A percentile compares a stretch with the other conserved stretches of the same genome.
Evolutionary conservation across 2,329 filamentous ascomycete genomes (phyloP).

Genomic region (Aureobasidium sp.): DNA sequence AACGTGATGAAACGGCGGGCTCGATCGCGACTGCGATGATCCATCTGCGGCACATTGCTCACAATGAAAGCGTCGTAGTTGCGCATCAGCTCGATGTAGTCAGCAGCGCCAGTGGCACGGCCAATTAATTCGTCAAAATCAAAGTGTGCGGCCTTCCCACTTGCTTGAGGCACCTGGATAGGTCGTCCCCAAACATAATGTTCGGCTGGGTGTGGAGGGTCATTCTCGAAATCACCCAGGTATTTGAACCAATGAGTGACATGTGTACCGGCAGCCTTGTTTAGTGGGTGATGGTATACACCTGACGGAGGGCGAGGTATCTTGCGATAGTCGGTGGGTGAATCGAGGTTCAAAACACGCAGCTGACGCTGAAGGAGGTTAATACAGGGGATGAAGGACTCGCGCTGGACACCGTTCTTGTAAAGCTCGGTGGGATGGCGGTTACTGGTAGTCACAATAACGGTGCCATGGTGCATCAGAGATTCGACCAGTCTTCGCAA

Average conservation of each 20-base stretch:
- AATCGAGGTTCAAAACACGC: slow-evolving; percentile 89
- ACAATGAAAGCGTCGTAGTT: slow-evolving; percentile 90
- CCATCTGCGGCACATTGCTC: slow-evolving; percentile 89
- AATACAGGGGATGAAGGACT: slow-evolving; percentile 93
- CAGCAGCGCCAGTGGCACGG: slow-evolving; percentile 83
- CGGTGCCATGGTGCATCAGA: slow-evolving; percentile 94
- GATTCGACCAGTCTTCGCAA: slow-evolving; percentile 76
- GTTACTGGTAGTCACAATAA: slow-evolving; percentile 93
- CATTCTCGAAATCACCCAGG: slow-evolving; percentile 71
- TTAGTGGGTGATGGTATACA: slow-evolving; percentile 87
- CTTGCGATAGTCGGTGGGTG: slow-evolving; percentile 92
- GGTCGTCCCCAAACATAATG: slow-evolving; percentile 91
- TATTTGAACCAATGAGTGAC: slow-evolving; percentile 95
- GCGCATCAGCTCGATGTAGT: slow-evolving; percentile 86
- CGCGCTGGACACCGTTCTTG: slow-evolving; percentile 94
- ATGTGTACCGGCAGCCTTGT: slow-evolving; percentile 67
- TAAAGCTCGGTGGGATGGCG: slow-evolving; percentile 94
- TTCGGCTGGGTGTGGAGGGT: slow-evolving; percentile 68
- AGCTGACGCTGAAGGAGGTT: slow-evolving; percentile 78
- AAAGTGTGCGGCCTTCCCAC: slow-evolving; percentile 82
- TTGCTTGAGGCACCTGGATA: slow-evolving; percentile 79
- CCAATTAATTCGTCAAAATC: slow-evolving; percentile 90
- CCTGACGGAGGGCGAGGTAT: slow-evolving; percentile 87
- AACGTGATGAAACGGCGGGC: slow-evolving; percentile 95
- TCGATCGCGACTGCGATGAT: slow-evolving; percentile 73